These are phyloP conservation scores for Verticillium isaacii DNA, from an alignment of 2,329 filamentous ascomycete species.

Conservation along the genomic window DNA sequence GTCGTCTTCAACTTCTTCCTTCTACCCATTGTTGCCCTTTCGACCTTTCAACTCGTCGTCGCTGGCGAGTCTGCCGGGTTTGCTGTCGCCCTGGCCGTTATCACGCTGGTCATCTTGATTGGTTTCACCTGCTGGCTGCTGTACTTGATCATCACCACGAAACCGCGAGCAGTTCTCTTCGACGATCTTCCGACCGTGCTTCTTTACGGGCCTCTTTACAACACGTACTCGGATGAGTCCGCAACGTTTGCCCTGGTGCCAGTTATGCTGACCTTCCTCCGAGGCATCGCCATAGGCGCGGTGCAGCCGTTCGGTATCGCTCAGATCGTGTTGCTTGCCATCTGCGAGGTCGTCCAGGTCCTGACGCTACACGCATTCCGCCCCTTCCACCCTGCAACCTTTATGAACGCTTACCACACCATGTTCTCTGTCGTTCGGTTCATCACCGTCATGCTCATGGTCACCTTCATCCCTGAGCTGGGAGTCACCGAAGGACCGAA, in stretches of 20 bases:
- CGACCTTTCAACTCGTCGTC: constrained; percentile 86
- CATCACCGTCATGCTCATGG: constrained; percentile 68
- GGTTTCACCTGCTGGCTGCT: constrained; percentile 75
- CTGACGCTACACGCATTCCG: constrained; percentile 84
- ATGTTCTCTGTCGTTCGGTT: constrained; percentile 77
- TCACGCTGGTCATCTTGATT: constrained; percentile 70
- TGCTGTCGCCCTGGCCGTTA: constrained; percentile 67
- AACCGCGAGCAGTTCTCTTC: constrained; percentile 82
- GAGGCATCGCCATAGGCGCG: constrained; percentile 86
- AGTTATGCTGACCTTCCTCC: constrained; percentile 76
- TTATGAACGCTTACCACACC: constrained; percentile 95
- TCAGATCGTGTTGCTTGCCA: constrained; percentile 85
- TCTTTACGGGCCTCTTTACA: constrained; percentile 89
- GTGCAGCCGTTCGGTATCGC: constrained; percentile 90
- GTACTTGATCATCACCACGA: constrained; percentile 72
- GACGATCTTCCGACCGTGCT: constrained; percentile 89
- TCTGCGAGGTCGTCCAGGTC: constrained; percentile 88
- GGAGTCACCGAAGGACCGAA: constrained; percentile 73
- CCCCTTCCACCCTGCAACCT: constrained; percentile 85
- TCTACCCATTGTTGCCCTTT: constrained; percentile 78
- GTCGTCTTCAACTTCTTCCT: constrained; percentile 92
- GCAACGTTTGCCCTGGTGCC: constrained; percentile 87
- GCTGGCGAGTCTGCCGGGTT: constrained; percentile 62
- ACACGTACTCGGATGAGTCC: constrained; percentile 92
- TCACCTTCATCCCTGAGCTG: constrained; percentile 80